Evolutionary conservation across 1,284 basidiomycete species (phyloP).

Genomic region (Meripilus lineatus): DNA sequence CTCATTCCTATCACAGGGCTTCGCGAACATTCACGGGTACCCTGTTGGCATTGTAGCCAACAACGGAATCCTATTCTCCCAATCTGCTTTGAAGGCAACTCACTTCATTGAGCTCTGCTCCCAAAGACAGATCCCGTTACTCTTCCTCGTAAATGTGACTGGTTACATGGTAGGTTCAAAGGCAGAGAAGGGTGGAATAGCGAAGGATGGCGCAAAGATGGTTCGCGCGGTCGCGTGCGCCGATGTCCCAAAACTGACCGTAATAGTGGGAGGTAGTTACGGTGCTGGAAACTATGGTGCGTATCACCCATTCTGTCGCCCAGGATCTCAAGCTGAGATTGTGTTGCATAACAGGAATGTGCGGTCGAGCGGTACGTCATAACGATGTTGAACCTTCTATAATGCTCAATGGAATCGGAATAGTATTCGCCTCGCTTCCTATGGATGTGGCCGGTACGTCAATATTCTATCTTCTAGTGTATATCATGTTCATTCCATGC

Average conservation of each 20-base stretch:
- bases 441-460: constrained; percentile 95
- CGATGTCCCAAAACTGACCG: constrained; percentile 91
- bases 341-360: constrained; percentile 58
- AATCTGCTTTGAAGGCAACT: constrained; percentile 89
- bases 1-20: constrained; percentile 52
- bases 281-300: constrained; percentile 92
- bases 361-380: constrained; percentile 72
- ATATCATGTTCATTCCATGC: constrained; percentile 11
- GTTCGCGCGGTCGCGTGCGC: constrained; percentile 94
- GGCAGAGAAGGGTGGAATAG: constrained; percentile 92
- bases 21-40: constrained; percentile 86
- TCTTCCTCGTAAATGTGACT: constrained; percentile 94
- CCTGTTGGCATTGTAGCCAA: constrained; percentile 89
- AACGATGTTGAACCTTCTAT: constrained; percentile 4
- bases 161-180: constrained; percentile 96
- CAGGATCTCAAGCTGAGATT: too few species aligned
- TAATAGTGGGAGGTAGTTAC: constrained; percentile 93
- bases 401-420: constrained; percentile 9
- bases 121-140: constrained; percentile 83
- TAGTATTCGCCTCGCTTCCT: constrained; percentile 91
- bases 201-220: constrained; percentile 98
- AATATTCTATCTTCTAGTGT: not conserved
- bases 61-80: constrained; percentile 92
- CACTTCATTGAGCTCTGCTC: constrained; percentile 95
- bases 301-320: constrained; percentile 17